Evolutionary conservation across 2,329 filamentous ascomycete species (phyloP), one percentile per base, ranked within the genome.

Genomic region (Fusarium brachygibbosum): DNA sequence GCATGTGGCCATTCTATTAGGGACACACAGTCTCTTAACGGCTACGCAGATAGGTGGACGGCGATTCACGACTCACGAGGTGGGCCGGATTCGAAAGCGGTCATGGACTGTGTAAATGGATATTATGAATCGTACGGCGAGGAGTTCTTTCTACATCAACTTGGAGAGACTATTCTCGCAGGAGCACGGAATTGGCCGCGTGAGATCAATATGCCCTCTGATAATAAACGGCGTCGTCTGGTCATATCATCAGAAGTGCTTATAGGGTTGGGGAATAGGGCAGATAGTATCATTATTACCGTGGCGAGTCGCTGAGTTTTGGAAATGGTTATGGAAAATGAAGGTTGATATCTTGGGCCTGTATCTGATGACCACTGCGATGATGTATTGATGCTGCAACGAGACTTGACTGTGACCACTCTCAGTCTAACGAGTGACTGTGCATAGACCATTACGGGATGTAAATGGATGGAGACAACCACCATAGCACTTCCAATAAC

Each of bases 71-170:
- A 19, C 8, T 41, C 53, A 2, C 14, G 7, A 2, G n/a, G 16
- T 4, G 3, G 1, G 3, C 9, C 6, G 23, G 1, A 10, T 5
- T n/a, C 19, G 7, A 14, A 7, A 8, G 4, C 6, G 3, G 3
- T 61, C 2, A 16, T 28, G 7, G 2, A 10, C 0, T 45, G 32
- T 1, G 6, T 62, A 1, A 17, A 62, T 34, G 28, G 31, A 2
- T 62, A 62, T 10, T 62, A 62, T 19, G 4, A 13, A 7, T 62
- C 56, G 1, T 40, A 19, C 8, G 58, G 58, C 1, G 58, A 62
- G 8, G 58, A 62, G 5, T 21, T 29, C 7, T 62, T 29, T n/a
- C 10, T 62, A 1, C 42, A 58, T 29, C 7, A 42, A 3, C 29
- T 60, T 3, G n/a, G n/a, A 1, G 16, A 41, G 8, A 6, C 10